These are phyloP conservation scores for Cryomyces minteri DNA, from an alignment of 495 filamentous ascomycete genomes.

Conservation along the genomic window DNA sequence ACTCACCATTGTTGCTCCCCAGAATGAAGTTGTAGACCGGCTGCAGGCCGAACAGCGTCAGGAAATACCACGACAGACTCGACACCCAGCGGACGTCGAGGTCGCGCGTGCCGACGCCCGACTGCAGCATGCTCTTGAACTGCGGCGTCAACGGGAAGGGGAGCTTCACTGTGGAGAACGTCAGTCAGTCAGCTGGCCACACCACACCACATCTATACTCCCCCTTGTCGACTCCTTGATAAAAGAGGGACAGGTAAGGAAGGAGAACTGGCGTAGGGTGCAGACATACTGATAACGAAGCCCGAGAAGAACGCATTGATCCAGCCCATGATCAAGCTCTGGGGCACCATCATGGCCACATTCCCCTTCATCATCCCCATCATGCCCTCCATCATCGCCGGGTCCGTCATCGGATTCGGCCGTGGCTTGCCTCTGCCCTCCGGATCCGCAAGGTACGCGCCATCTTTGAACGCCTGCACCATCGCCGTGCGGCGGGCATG, in stretches of 20 bases:
- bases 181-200: neutral
- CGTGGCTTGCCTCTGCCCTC: slow-evolving; percentile 69
- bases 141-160: slow-evolving; percentile 94
- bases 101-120: slow-evolving; percentile 85
- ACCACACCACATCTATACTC: no score
- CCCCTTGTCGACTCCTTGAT: no score
- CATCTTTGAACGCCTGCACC: slow-evolving; percentile 60
- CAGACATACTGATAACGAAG: slow-evolving; percentile 77
- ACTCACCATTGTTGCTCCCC: slow-evolving; percentile 82
- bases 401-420: slow-evolving; percentile 90
- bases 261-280: no score
- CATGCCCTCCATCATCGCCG: slow-evolving; percentile 97
- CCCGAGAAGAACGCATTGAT: slow-evolving; percentile 98
- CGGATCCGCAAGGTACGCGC: slow-evolving; percentile 77
- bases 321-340: slow-evolving; percentile 98
- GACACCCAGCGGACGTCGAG: slow-evolving; percentile 97
- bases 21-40: slow-evolving; percentile 96
- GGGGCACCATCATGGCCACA: slow-evolving; percentile 99
- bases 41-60: slow-evolving; percentile 90
- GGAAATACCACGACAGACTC: slow-evolving; percentile 94
- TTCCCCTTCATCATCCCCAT: slow-evolving; percentile 99
- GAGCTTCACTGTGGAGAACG: slow-evolving; percentile 55
- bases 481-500: slow-evolving; percentile 60
- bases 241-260: no score
- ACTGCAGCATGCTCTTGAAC: slow-evolving; percentile 98